Evolutionary conservation across 176 grass and related monocot species (phyloP), one percentile per base, ranked within the genome.

Genomic region (Rhipidocladum racemiflorum): DNA sequence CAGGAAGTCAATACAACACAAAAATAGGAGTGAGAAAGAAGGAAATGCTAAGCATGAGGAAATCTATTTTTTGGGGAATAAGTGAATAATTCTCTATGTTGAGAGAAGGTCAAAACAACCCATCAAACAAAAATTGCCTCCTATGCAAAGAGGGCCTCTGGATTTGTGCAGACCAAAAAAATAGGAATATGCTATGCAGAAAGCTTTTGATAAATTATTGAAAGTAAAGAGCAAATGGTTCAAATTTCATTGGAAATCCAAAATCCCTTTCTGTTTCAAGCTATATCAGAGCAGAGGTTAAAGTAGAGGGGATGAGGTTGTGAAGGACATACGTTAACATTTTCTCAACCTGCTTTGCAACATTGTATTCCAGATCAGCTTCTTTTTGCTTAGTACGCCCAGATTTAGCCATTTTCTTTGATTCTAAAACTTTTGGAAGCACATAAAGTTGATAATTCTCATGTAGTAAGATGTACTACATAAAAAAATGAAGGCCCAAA

Each of bases 351-450:
- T 98, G 95, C 62, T 94, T 98, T 84, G 95, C 95, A 79, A 98
- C 89, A 82, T 98, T 98, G 69, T 98, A 98, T 85, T 98, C 95
- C 72, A 98, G 87, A 91, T 98, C 95, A 86, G 95, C 90, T 88
- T 98, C 92, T 71, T 95, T 98, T 91, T 98, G 95, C 84, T 94
- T 98, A 72, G 92, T 79, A 71, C 95, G 92, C 68, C 95, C 95
- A 87, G 95, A 95, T 91, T 98, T 98, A 65, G 95, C 95, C 90
- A 95, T 84, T 89, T 75, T 89, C 90, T 98, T 98, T 9, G 92
- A 95, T 91, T 98, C 95, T 81, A 94, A 70, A 86, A 98, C 88
- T 82, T 90, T 95, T 83, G 95, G 95, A 65, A 98, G 92, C 56
- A 98, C 92, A 65, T 90, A 84, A 83, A 86, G 89, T 68, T 98